Evolutionary conservation across 139 green algal genomes (phyloP).

Genomic region (Bryopsis sp.): DNA sequence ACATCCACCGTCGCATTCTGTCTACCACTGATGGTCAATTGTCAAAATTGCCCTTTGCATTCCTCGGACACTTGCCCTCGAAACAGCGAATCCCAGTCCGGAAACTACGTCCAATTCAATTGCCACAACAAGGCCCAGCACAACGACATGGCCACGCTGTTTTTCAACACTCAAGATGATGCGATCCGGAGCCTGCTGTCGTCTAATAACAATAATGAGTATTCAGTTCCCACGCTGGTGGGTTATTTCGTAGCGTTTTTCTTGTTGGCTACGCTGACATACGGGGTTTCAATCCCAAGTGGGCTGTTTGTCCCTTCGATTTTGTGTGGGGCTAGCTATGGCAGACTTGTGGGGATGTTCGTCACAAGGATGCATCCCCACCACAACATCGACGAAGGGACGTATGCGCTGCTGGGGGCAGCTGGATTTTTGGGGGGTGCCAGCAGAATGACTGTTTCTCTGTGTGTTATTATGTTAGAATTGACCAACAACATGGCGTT

Average conservation of each 20-base stretch:
- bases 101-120: conserved; percentile 29
- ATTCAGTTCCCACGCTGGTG: neutral
- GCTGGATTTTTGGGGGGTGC: conserved; percentile 47
- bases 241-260: conserved; percentile 15
- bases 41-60: conserved; percentile 17
- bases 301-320: conserved; percentile 80
- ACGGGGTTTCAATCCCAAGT: conserved; percentile 35
- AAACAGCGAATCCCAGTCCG: neutral
- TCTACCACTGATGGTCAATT: conserved; percentile 44
- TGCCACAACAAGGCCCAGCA: conserved; percentile 41
- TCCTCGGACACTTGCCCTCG: neutral
- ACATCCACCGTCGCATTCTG: conserved; percentile 43
- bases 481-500: conserved; percentile 75
- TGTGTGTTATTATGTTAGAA: conserved; percentile 78
- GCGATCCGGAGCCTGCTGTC: conserved; percentile 65
- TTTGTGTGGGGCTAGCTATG: conserved; percentile 66
- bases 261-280: neutral
- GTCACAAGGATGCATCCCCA: conserved; percentile 1
- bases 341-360: conserved; percentile 50
- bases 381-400: conserved; percentile 25
- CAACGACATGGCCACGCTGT: conserved; percentile 74
- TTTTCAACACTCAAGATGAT: conserved; percentile 82
- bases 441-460: conserved; percentile 57
- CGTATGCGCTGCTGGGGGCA: conserved; percentile 58
- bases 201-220: conserved; percentile 8